These are phyloP conservation scores for Closterium sp. DNA, from an alignment of 139 green algal species.

Conservation along the genomic window DNA sequence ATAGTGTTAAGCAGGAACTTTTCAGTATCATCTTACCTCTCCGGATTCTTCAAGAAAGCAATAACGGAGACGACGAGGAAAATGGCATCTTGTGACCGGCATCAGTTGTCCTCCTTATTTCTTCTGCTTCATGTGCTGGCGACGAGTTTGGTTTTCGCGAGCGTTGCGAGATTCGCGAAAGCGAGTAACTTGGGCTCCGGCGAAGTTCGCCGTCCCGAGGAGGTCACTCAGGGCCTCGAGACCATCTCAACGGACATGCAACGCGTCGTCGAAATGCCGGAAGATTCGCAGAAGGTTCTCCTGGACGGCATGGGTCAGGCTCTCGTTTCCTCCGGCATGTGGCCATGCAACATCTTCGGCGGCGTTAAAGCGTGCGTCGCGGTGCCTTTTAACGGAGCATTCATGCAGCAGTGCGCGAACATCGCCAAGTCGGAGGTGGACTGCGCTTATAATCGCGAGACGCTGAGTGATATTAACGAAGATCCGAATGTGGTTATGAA, in stretches of 20 bases:
- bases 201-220: not conserved
- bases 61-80: not conserved
- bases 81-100: not conserved
- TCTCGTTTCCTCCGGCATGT: not conserved
- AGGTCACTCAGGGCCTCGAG: not conserved
- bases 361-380: not conserved
- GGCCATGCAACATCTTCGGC: constrained; percentile 40
- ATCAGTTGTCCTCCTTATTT: not conserved
- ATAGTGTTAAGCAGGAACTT: too few relatives aligned
- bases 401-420: constrained; percentile 2
- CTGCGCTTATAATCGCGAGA: constrained; percentile 29
- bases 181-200: not conserved
- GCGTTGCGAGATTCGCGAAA: not conserved
- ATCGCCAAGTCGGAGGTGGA: constrained; percentile 16
- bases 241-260: not conserved
- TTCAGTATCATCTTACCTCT: too few relatives aligned
- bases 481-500: constrained; percentile 14
- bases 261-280: constrained; percentile 1
- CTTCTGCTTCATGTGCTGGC: not conserved
- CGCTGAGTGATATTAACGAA: constrained; percentile 16
- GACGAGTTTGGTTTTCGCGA: not conserved
- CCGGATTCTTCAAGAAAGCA: too few relatives aligned
- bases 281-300: constrained; percentile 33
- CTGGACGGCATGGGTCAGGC: constrained; percentile 18
- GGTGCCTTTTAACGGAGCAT: not conserved